A percentile compares a stretch with the other conserved stretches of the same genome.
Conservation (phyloP, 2,329 filamentous ascomycete species). For the Diplocarpon rosae region DNA sequence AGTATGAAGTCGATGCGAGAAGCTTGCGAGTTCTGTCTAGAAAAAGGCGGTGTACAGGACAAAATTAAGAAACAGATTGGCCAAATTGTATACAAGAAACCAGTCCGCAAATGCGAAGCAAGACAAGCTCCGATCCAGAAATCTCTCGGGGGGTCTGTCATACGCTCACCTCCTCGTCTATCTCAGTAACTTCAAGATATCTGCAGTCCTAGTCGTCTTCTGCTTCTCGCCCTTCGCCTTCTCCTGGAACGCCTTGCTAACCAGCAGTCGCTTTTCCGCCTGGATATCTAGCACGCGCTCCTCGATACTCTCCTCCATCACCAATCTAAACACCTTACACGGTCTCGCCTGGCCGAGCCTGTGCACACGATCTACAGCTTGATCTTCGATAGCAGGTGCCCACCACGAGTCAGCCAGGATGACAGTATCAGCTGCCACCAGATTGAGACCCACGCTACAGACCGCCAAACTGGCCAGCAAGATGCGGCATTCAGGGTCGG, state of each 20-base stretch:
- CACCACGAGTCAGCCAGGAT: conserved; percentile 82
- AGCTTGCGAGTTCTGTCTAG: conserved; percentile 1
- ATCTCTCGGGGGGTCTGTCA: too few relatives aligned
- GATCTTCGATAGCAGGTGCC: conserved; percentile 86
- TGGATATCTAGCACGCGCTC: conserved; percentile 72
- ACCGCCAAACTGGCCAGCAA: conserved; percentile 75
- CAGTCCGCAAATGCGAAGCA: background rate
- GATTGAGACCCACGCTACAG: conserved; percentile 75
- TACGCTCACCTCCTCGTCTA: background rate
- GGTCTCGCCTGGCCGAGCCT: conserved; percentile 70
- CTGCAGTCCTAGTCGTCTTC: conserved; percentile 42
- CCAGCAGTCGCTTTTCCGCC: conserved; percentile 65
- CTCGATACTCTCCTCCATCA: conserved; percentile 73
- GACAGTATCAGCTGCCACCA: conserved; percentile 78
- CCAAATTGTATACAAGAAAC: background rate
- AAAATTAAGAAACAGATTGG: background rate
- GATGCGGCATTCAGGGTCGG: conserved; percentile 56
- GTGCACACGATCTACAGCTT: conserved; percentile 82
- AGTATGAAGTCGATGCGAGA: background rate
- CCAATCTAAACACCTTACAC: conserved; percentile 68
- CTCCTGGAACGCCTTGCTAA: conserved; percentile 70
- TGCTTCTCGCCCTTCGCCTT: conserved; percentile 48
- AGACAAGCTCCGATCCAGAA: too few relatives aligned
- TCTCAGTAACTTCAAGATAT: conserved; percentile 36
- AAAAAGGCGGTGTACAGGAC: background rate